Percentiles rank a stretch among this genome's conserved stretches.
These are phyloP conservation scores for Aspergillus ustus DNA, from an alignment of 2,329 filamentous ascomycete genomes.

Conservation along the genomic window DNA sequence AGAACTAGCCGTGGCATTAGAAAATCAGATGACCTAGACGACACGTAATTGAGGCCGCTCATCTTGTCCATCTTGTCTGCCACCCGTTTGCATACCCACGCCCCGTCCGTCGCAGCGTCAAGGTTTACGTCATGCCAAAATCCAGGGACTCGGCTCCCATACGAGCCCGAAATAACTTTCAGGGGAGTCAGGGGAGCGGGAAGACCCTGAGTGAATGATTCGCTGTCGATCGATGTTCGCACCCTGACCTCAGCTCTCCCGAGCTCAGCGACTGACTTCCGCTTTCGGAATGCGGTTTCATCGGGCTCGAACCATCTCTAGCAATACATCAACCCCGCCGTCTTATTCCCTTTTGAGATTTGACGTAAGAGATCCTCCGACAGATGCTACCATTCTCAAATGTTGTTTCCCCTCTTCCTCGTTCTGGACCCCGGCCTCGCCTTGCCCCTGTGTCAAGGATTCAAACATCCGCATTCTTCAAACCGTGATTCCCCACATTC, in stretches of 20 bases:
- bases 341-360: not conserved
- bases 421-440: not conserved
- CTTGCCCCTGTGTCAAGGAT: not conserved
- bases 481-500: slow-evolving; percentile 23
- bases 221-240: not conserved
- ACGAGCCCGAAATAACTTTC: not conserved
- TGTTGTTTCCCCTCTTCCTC: not conserved
- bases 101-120: not conserved
- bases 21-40: not conserved
- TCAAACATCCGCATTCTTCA: slow-evolving; percentile 20
- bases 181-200: not conserved
- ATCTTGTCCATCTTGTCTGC: not conserved
- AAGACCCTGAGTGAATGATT: not conserved
- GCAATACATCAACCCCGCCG: not conserved
- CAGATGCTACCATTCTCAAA: not conserved
- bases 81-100: not conserved
- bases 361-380: not conserved
- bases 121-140: not conserved
- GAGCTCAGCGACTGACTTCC: slow-evolving; percentile 9
- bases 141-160: not conserved
- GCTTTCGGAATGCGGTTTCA: slow-evolving; percentile 27
- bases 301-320: slow-evolving; percentile 8
- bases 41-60: not conserved
- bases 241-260: not conserved
- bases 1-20: not conserved